These are phyloP conservation scores for Lodderomyces orthopsilosis DNA, from an alignment of 1,139 yeast species.

Conservation along the genomic window DNA sequence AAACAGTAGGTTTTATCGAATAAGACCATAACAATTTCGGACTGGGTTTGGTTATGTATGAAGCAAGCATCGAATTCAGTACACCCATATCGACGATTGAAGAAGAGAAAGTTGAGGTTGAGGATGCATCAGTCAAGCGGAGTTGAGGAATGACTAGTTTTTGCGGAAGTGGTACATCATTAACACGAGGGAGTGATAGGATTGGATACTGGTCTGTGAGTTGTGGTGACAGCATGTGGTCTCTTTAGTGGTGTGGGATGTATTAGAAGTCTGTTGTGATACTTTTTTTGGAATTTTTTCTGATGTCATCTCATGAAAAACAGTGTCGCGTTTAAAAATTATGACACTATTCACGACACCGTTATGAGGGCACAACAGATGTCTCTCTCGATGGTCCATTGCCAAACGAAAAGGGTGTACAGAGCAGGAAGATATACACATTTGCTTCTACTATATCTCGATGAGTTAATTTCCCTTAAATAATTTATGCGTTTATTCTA, in stretches of 20 bases:
- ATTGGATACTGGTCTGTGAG: constrained; percentile 27
- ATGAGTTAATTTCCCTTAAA: neutral
- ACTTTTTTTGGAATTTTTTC: neutral
- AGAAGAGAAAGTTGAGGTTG: neutral
- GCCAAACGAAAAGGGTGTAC: too few relatives aligned
- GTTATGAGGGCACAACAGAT: too few relatives aligned
- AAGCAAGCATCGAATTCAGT: constrained; percentile 72
- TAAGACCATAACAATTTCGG: constrained; percentile 76
- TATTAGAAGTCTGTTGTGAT: too few relatives aligned
- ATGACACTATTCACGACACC: too few relatives aligned
- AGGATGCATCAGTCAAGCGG: constrained; percentile 23
- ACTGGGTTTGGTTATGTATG: constrained; percentile 72
- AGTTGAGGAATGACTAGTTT: constrained; percentile 33
- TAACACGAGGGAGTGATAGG: constrained; percentile 40
- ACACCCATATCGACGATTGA: constrained; percentile 57
- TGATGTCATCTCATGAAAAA: neutral
- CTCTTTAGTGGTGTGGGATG: too few relatives aligned
- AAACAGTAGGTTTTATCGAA: constrained; percentile 62
- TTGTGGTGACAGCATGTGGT: constrained; percentile 8
- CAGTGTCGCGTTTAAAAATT: neutral
- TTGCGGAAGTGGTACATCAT: constrained; percentile 29
- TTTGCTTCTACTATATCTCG: too few relatives aligned
- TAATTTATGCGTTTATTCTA: neutral
- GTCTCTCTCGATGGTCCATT: too few relatives aligned
- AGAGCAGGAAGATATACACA: neutral